phyloP scores from a whole-genome alignment of 257 asterid species.

The Echium plantagineum region DNA sequence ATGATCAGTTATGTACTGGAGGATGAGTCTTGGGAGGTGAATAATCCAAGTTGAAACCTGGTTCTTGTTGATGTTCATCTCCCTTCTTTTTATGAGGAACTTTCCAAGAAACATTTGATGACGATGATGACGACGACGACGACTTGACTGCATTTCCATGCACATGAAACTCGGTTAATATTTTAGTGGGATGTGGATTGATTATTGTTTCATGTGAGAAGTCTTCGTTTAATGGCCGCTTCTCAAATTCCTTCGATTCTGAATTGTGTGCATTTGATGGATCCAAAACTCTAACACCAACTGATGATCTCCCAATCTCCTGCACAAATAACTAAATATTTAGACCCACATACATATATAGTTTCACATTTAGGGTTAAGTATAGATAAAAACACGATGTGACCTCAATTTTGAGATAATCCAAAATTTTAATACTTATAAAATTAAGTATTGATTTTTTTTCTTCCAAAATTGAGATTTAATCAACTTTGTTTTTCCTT shows the following conservation, averaged over 20 bases:
- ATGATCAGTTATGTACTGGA: conserved; percentile 11
- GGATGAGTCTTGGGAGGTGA: conserved; percentile 79
- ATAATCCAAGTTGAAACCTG: conserved; percentile 64
- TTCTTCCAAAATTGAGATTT: no score
- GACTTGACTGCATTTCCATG: conserved; percentile 1
- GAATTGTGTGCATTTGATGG: conserved; percentile 9
- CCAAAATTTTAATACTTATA: no score
- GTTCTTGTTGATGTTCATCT: conserved; percentile 24
- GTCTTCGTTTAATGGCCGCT: neutral
- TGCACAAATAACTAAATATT: conserved; percentile 10
- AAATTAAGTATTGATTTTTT: no score
- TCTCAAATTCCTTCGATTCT: neutral
- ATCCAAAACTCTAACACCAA: conserved; percentile 29
- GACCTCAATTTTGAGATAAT: no score
- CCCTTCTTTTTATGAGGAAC: conserved; percentile 36
- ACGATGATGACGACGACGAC: neutral
- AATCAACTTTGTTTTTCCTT: no score
- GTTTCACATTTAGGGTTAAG: no score
- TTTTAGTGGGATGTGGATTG: no score
- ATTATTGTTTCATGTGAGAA: no score
- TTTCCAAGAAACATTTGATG: conserved; percentile 34
- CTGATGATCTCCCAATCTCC: conserved; percentile 18
- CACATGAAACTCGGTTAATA: neutral
- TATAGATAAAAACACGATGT: no score
- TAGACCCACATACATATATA: neutral